Base-by-base conservation (phyloP, 2,329 filamentous ascomycete genomes). In the Niveomyces coronatus region DNA sequence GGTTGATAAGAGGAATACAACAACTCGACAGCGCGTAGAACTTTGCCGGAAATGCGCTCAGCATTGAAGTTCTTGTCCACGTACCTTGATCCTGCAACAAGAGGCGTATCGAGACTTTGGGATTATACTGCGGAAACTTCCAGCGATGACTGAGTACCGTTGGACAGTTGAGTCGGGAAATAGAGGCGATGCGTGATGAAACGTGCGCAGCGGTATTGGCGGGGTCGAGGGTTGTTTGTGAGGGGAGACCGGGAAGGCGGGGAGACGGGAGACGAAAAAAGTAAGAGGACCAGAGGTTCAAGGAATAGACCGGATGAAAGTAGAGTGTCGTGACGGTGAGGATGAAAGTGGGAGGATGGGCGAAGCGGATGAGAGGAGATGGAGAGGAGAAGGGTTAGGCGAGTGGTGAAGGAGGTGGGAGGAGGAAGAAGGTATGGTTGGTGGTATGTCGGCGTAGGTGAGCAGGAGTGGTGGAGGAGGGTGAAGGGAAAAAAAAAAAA, bases 101-200 rank as follows among this genome's bases (percentile, higher is more conserved):
- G 26, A 23, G 11, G 13, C 28, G 8, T 17, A 22, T n/a, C 22
- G 9, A 29, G 23, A 23, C 15, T 23, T 29, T 2, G 17, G 16
- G 22, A 14, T 31, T 4, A 22, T 10, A 16, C 23, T 23, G 9
- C n/a, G 14, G 23, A 39, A 9, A 4, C 22, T 30, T 6, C 34
- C 37, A 29, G 17, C 17, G 28, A 34, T 10, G 53, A 53, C 56
- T 49, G 48, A 56, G 48, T 48, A 46, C 52, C 50, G 34, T 36
- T 34, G 35, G 41, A 39, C 32, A 42, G 32, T 16, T 28, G 17
- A 16, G 15, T 29, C 32, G 20, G 27, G 27, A 16, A 26, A 32
- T 31, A n/a, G 38, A 13, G 39, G 30, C 39, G 39, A 31, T 33
- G 39, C 32, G 39, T 27, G 39, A 40, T 31, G 33, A 40, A 14